Percentiles rank a stretch among this genome's conserved stretches.
These are phyloP conservation scores for Colletotrichum gigasporum DNA, from an alignment of 2,329 filamentous ascomycete species.

Conservation along the genomic window DNA sequence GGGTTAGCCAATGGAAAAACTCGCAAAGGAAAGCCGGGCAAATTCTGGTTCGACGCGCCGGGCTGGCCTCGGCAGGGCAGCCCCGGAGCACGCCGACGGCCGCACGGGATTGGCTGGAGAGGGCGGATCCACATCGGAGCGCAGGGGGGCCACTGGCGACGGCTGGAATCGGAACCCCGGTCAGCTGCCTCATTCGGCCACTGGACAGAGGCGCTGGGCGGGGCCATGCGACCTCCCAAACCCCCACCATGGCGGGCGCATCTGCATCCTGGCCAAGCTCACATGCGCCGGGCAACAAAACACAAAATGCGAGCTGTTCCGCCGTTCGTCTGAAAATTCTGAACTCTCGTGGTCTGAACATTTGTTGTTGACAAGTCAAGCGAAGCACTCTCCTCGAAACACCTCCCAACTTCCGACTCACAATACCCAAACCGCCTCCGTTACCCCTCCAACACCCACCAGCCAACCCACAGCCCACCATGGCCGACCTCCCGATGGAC, in stretches of 20 bases:
- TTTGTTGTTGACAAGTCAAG: background rate
- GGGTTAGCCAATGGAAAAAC: slow-evolving; percentile 2
- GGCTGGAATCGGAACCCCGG: slow-evolving; percentile 9
- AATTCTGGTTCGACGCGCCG: slow-evolving; percentile 10
- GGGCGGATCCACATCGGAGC: background rate
- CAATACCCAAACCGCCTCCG: background rate
- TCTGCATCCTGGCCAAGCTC: slow-evolving; percentile 8
- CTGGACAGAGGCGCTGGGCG: slow-evolving; percentile 20
- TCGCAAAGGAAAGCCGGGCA: background rate
- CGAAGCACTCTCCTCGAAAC: background rate
- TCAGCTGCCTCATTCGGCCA: slow-evolving; percentile 24
- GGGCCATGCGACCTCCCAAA: slow-evolving; percentile 10
- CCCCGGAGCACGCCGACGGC: slow-evolving; percentile 20
- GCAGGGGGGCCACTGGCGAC: slow-evolving; percentile 15
- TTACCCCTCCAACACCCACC: background rate
- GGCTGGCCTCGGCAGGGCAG: background rate
- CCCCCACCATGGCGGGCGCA: slow-evolving; percentile 11
- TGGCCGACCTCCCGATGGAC: slow-evolving; percentile 57
- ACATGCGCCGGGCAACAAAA: slow-evolving; percentile 5
- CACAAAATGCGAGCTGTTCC: slow-evolving; percentile 3
- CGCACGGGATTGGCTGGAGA: background rate
- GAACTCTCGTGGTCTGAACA: background rate
- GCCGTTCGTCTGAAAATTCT: background rate
- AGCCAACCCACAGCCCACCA: slow-evolving; percentile 9
- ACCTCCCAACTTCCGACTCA: background rate